Conservation (phyloP, 257 asterid genomes). For the Dorcoceras hygrometricum region DNA sequence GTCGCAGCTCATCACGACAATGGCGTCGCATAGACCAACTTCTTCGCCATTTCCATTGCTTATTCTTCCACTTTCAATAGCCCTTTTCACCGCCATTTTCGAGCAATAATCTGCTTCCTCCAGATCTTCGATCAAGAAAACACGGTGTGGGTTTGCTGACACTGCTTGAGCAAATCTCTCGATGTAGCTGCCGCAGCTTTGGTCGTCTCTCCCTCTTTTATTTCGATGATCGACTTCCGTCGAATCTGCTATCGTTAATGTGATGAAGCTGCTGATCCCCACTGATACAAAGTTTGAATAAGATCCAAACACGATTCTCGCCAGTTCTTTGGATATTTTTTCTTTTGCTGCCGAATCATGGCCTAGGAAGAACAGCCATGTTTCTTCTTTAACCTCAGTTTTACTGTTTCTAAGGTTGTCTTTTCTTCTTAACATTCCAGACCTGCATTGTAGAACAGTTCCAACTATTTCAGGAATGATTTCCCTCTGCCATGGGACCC, state of each 20-base stretch:
- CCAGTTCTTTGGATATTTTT: conserved; percentile 57
- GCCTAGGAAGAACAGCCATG: conserved; percentile 76
- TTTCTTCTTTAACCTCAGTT: conserved; percentile 44
- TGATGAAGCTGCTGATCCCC: conserved; percentile 40
- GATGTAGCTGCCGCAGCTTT: conserved; percentile 37
- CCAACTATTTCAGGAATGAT: conserved; percentile 54
- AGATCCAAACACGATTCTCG: conserved; percentile 71
- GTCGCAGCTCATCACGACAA: conserved; percentile 57
- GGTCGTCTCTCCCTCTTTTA: conserved; percentile 59
- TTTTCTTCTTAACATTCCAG: conserved; percentile 56
- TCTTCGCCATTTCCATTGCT: conserved; percentile 42
- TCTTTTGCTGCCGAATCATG: conserved; percentile 54
- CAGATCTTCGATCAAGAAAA: conserved; percentile 60
- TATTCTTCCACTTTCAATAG: conserved; percentile 58
- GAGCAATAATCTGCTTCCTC: conserved; percentile 50
- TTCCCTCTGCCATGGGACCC: conserved; percentile 59
- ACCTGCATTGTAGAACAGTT: conserved; percentile 67
- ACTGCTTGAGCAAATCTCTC: conserved; percentile 46
- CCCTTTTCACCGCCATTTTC: conserved; percentile 42
- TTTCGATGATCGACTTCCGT: conserved; percentile 31
- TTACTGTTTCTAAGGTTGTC: not conserved
- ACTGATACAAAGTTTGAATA: conserved; percentile 41
- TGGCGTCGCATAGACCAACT: conserved; percentile 58
- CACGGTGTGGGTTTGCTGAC: conserved; percentile 53
- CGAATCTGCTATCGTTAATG: conserved; percentile 27